Conservation (phyloP, 306 rosid species). For the Trifolium pratense region DNA sequence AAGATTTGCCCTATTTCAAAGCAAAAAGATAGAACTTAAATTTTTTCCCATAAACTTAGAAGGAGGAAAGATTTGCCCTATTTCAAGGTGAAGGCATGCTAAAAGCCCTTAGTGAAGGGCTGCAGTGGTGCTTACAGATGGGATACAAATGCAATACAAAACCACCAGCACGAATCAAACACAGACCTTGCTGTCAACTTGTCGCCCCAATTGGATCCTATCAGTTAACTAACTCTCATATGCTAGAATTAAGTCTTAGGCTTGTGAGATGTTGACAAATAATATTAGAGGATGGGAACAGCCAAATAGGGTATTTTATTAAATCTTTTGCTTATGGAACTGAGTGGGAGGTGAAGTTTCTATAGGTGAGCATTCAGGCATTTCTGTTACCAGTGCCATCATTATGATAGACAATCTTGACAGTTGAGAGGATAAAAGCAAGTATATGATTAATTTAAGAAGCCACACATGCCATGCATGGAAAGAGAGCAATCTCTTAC, state of each 20-base stretch:
- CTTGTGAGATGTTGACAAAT: conserved; percentile 9
- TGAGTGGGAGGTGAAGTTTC: conserved; percentile 1
- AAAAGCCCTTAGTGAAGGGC: conserved; percentile 3
- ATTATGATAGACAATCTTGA: conserved; percentile 12
- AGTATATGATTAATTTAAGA: conserved; percentile 17
- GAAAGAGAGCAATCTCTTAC: conserved; percentile 21
- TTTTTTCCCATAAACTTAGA: background rate
- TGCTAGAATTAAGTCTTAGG: conserved; percentile 13
- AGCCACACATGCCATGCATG: conserved; percentile 25
- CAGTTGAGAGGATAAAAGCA: background rate
- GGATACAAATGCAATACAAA: background rate
- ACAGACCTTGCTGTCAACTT: background rate
- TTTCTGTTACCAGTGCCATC: background rate
- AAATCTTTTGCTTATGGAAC: conserved; percentile 9
- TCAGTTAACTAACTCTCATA: background rate
- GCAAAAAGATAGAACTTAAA: conserved; percentile 17
- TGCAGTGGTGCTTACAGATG: conserved; percentile 7
- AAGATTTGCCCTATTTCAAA: conserved; percentile 16
- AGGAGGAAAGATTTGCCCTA: background rate
- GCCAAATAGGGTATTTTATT: background rate
- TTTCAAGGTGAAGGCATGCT: conserved; percentile 24
- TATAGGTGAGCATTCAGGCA: background rate
- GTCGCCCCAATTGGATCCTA: conserved; percentile 1
- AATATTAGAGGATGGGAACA: conserved; percentile 5
- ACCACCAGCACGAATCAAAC: conserved; percentile 1